Evolutionary conservation across 139 green algal genomes (phyloP).

Genomic region (Micractinium sp.): DNA sequence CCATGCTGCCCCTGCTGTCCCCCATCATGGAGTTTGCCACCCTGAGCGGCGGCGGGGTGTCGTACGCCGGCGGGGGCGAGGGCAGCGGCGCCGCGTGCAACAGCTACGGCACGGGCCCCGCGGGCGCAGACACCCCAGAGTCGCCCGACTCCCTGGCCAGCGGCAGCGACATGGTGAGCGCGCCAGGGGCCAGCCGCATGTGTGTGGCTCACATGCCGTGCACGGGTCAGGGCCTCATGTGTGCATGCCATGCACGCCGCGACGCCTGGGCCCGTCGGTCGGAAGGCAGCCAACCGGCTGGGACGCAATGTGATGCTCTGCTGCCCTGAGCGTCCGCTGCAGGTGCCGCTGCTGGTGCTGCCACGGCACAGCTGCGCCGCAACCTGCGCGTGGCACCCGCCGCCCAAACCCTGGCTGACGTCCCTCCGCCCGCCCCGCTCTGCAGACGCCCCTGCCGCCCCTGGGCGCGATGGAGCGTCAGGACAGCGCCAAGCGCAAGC

Average conservation of each 20-base stretch:
- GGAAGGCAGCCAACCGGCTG: too few relatives aligned
- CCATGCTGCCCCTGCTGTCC: conserved; percentile 18
- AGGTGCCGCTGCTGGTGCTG: too few relatives aligned
- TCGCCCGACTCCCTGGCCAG: conserved; percentile 14
- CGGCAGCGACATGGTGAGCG: not conserved
- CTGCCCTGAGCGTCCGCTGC: too few relatives aligned
- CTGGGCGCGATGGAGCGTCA: conserved; percentile 9
- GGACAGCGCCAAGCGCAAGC: conserved; percentile 41
- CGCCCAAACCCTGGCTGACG: not conserved
- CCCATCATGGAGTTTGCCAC: conserved; percentile 19
- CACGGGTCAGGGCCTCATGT: too few relatives aligned
- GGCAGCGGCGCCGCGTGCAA: too few relatives aligned
- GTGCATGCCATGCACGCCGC: too few relatives aligned
- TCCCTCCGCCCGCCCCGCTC: not conserved
- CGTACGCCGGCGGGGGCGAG: too few relatives aligned
- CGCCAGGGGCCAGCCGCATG: too few relatives aligned
- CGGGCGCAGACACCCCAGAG: conserved; percentile 12
- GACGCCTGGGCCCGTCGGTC: too few relatives aligned
- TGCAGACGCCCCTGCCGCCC: not conserved
- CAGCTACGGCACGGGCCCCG: not conserved
- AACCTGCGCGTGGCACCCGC: not conserved
- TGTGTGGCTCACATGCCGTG: too few relatives aligned
- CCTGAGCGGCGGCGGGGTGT: not conserved
- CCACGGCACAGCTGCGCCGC: not conserved
- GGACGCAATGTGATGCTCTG: not conserved